phyloP scores from a whole-genome alignment of 106 monocot genomes.

The Alisma plantagoaquatica region DNA sequence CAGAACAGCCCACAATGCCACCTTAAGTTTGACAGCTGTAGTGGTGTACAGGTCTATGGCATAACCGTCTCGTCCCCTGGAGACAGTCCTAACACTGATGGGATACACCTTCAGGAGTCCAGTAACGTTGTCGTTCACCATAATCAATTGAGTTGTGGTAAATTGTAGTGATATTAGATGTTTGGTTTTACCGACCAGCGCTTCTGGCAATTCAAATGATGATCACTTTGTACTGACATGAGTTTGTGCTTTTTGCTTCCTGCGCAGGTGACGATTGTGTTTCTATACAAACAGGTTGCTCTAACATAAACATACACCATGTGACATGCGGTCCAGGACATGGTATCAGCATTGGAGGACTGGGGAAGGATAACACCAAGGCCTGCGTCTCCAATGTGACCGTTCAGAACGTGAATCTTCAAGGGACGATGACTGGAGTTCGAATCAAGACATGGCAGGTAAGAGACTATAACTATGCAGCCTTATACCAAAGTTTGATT shows the following conservation, averaged over 20 bases:
- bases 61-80: slow-evolving; percentile 43
- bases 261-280: slow-evolving; percentile 49
- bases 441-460: slow-evolving; percentile 64
- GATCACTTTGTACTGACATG: background rate
- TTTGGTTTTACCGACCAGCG: background rate
- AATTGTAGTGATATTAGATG: background rate
- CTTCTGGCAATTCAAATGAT: background rate
- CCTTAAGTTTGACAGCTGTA: slow-evolving; percentile 49
- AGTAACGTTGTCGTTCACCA: slow-evolving; percentile 32
- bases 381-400: slow-evolving; percentile 31
- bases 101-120: slow-evolving; percentile 54
- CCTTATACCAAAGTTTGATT: background rate
- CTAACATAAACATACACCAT: slow-evolving; percentile 21
- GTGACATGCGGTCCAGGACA: slow-evolving; percentile 47
- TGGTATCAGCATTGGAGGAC: slow-evolving; percentile 48
- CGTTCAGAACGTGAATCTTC: slow-evolving; percentile 17
- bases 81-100: slow-evolving; percentile 54
- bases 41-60: slow-evolving; percentile 26
- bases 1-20: slow-evolving; percentile 50
- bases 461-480: background rate
- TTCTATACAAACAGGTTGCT: slow-evolving; percentile 33
- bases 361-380: slow-evolving; percentile 26
- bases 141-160: slow-evolving; percentile 31
- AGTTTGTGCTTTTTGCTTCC: background rate
- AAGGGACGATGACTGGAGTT: slow-evolving; percentile 23